These are phyloP conservation scores for Torulaspora maleeae DNA, from an alignment of 805 yeast genomes.

Conservation along the genomic window DNA sequence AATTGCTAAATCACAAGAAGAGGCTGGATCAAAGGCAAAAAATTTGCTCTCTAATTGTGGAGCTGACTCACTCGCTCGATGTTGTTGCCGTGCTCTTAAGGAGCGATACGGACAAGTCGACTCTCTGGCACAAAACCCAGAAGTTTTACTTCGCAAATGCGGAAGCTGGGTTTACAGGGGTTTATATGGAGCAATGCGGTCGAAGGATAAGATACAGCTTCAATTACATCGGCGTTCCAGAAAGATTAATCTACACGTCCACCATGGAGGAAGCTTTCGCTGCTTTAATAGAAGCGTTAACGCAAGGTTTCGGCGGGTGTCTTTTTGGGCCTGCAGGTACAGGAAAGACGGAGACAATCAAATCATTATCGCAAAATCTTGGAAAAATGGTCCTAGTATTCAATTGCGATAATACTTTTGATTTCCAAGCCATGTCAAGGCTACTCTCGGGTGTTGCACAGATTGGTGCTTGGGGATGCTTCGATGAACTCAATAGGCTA, in stretches of 20 bases:
- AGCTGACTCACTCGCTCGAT: slow-evolving; percentile 55
- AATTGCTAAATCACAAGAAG: not conserved
- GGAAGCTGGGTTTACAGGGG: slow-evolving; percentile 29
- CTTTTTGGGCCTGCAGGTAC: slow-evolving; percentile 97
- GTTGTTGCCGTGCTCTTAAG: slow-evolving; percentile 29
- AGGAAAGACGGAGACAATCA: slow-evolving; percentile 89
- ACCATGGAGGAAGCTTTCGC: slow-evolving; percentile 58
- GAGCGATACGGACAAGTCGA: slow-evolving; percentile 19
- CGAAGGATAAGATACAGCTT: slow-evolving; percentile 60
- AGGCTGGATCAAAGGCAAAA: slow-evolving; percentile 36
- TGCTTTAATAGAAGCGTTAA: slow-evolving; percentile 68
- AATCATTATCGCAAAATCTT: slow-evolving; percentile 71
- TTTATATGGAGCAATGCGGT: slow-evolving; percentile 51
- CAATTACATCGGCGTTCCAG: slow-evolving; percentile 75
- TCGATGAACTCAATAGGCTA: slow-evolving; percentile 88
- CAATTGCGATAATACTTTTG: slow-evolving; percentile 88
- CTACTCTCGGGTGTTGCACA: slow-evolving; percentile 73
- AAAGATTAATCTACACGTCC: slow-evolving; percentile 72
- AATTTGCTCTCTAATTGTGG: slow-evolving; percentile 60
- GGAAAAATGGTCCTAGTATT: slow-evolving; percentile 83
- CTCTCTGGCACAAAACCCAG: slow-evolving; percentile 51
- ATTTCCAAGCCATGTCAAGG: slow-evolving; percentile 71
- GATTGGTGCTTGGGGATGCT: slow-evolving; percentile 92
- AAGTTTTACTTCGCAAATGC: slow-evolving; percentile 40
- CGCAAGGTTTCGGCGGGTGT: slow-evolving; percentile 77